Evolutionary conservation across 192 early-diverging fungal genomes (phyloP), one percentile per base, ranked within the genome.

Genomic region (Funneliformis mosseae): DNA sequence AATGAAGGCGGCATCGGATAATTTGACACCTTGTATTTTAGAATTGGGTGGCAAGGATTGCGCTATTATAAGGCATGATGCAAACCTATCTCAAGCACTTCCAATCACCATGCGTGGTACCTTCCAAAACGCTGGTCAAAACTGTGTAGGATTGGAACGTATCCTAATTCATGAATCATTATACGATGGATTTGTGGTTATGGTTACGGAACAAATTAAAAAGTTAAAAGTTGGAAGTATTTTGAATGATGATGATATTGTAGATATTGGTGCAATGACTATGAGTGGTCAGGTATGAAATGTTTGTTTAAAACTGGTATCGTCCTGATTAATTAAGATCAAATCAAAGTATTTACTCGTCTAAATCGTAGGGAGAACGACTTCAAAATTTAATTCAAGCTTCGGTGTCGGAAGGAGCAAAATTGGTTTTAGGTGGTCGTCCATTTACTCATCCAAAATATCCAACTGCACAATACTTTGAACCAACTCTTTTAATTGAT

Each of bases 11-110:
- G 95, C 95, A n/a, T 87, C 93, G 41, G 81, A 84, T 21, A 87
- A 87, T 8, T 87, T 97, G 76, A 95, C 93, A 8, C 96, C 96
- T 0, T 93, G 92, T 75, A 89, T 95, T 12, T 89, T 97, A n/a
- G 96, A 97, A 85, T 87, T 97, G 21, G 96, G 96, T 33, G 96
- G 96, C 45, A 97, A 97, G 86, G 96, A 97, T 87, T 91, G 91
- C 60, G 94, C 94, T 38, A 92, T 97, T 70, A 85, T 95, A 9
- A 92, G 94, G 78, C 89, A 89, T 62, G 94, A 96, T 80, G 86
- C 90, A 9, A 91, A 94, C 81, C 81, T 94, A 76, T 67, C 74
- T 21, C 91, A 94, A 59, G 87, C 92, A 48, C 75, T 93, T 38
- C 90, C 93, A 2, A 88, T 95, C 28, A 80, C 91, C 72, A 92